Percentiles rank a stretch among this genome's conserved stretches.
These are phyloP conservation scores for Marchantia polymorpha DNA, from an alignment of 225 moss, liverwort and hornwort genomes.

Conservation along the genomic window DNA sequence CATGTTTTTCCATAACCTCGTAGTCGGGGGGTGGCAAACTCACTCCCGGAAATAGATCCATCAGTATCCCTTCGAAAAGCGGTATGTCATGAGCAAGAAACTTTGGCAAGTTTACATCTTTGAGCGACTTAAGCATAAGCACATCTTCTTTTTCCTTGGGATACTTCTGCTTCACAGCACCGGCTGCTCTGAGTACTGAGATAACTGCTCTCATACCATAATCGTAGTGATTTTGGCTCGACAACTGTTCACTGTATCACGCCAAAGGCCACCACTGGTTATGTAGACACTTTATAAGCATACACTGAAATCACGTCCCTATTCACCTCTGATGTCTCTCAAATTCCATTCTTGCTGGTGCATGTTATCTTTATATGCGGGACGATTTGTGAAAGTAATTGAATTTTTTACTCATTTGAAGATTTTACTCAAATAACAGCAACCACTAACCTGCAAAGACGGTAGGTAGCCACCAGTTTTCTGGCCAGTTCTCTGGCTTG, in stretches of 20 bases:
- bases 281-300: background rate
- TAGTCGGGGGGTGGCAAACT: conserved; percentile 56
- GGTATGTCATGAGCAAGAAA: conserved; percentile 71
- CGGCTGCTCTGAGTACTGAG: conserved; percentile 72
- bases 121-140: conserved; percentile 63
- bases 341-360: background rate
- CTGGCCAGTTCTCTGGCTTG: conserved; percentile 57
- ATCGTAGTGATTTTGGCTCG: conserved; percentile 70
- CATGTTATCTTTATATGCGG: background rate
- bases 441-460: conserved; percentile 53
- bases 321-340: background rate
- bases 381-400: background rate
- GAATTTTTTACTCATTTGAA: background rate
- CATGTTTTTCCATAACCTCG: conserved; percentile 49
- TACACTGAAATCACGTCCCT: background rate
- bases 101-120: conserved; percentile 64
- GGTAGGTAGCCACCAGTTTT: conserved; percentile 69
- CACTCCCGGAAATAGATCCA: conserved; percentile 63
- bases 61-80: conserved; percentile 64
- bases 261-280: background rate
- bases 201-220: conserved; percentile 82
- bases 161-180: conserved; percentile 63
- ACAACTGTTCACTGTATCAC: conserved; percentile 57
- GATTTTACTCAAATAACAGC: background rate
- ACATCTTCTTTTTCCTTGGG: conserved; percentile 59